These are phyloP conservation scores for Forsythia suspensa DNA, from an alignment of 257 asterid genomes.

Conservation along the genomic window DNA sequence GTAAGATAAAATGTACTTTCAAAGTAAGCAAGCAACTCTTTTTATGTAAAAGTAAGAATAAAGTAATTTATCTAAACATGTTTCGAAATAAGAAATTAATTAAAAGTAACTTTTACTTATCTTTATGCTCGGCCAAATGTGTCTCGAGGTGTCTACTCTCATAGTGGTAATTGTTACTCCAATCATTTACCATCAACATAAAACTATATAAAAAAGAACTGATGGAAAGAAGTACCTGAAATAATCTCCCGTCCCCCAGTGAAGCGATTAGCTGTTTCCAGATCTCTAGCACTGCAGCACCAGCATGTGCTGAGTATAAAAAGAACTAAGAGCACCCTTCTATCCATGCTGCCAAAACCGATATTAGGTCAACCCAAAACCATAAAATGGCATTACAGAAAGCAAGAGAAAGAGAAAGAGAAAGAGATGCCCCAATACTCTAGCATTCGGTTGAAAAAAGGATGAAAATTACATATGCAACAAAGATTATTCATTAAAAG, in stretches of 20 bases:
- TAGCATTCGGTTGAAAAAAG: neutral
- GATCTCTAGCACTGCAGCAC: conserved; percentile 65
- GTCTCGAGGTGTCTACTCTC: neutral
- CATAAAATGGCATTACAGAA: conserved; percentile 1
- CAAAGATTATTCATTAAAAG: neutral
- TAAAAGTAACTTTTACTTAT: neutral
- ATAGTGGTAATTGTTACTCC: neutral
- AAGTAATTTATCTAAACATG: neutral
- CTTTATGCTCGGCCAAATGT: neutral
- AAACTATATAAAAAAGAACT: neutral
- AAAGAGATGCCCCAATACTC: neutral
- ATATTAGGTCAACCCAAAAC: conserved; percentile 20
- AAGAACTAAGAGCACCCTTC: conserved; percentile 52
- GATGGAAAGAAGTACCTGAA: conserved; percentile 33
- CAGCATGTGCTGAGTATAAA: conserved; percentile 45
- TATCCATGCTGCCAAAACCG: conserved; percentile 65
- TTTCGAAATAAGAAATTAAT: no score
- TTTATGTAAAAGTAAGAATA: neutral
- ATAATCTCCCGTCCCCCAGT: conserved; percentile 18
- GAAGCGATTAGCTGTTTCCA: conserved; percentile 30
- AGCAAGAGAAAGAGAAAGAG: conserved; percentile 6
- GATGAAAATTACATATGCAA: conserved; percentile 1
- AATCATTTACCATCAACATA: neutral
- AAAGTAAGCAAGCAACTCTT: neutral
- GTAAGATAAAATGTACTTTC: no score